Evolutionary conservation across 371 early-diverging fungal genomes (phyloP), one percentile per base, ranked within the genome.

Genomic region (Fennellomyces sp.): DNA sequence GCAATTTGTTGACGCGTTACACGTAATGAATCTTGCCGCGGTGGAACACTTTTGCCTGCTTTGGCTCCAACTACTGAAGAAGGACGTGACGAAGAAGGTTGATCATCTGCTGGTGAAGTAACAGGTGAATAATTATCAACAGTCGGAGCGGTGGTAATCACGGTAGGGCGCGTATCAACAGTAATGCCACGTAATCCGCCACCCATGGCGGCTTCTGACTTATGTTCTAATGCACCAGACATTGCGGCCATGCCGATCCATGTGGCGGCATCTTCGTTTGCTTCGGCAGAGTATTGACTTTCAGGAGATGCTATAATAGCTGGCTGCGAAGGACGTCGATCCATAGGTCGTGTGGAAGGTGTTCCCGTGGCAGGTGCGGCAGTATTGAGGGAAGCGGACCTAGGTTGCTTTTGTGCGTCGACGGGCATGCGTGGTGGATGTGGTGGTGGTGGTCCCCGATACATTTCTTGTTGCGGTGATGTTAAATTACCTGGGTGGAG

Each of bases 11-110:
- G 55, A 8, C 35, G 55, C 19, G 39, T 35, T 19, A 54, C 39
- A 33, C 63, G 63, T 30, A 63, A 35, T 11, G 63, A 63, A 42
- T 63, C 63, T 51, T 56, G 57, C 39, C 63, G 50, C 19, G 63
- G 63, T 17, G 63, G 63, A 27, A 52, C 52, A 19, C 17, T 15
- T 27, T 52, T 38, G 19, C 51, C 50, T 48, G 36, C 47, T 38
- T 48, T 33, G 23, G 25, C 8, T 0, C 28, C 19, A 2, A 47
- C 28, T 56, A 21, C 23, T 2, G 41, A 30, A 1, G 28, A 19
- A 21, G 41, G 31, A 23, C 31, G 31, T 47, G 49, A 19, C n/a
- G 30, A 48, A 33, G 48, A 13, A 15, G 28, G 45, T 26, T n/a
- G 26, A 13, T 26, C 42, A 31, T 15, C 36, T 5, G 11, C 17